A percentile compares a stretch with the other conserved stretches of the same genome.
Evolutionary conservation across 208 protist species (phyloP).

Genomic region (Leishmania arabica): DNA sequence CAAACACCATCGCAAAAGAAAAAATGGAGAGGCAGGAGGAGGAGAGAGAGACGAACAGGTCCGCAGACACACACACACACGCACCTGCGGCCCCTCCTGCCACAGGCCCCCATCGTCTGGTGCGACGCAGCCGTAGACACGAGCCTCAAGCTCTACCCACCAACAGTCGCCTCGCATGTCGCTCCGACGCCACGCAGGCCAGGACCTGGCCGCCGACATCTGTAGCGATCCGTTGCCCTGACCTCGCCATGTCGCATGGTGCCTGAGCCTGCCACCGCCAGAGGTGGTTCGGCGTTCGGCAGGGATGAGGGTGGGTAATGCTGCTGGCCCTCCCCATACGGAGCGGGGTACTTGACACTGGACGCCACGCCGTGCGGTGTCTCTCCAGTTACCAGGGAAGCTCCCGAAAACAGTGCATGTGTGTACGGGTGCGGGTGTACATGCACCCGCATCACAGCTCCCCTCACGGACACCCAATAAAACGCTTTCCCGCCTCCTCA

Average conservation of each 20-base stretch:
- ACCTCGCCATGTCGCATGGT: background rate
- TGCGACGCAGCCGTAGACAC: too few species aligned
- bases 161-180: background rate
- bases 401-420: background rate
- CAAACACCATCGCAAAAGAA: background rate
- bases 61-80: too few species aligned
- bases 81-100: too few species aligned
- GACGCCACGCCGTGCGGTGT: too few species aligned
- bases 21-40: background rate
- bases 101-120: too few species aligned
- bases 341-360: background rate
- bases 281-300: background rate
- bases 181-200: too few species aligned
- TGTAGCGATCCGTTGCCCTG: background rate
- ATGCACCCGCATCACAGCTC: accelerated
- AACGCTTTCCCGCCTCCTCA: too few species aligned
- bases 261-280: background rate
- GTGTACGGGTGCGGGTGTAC: too few species aligned
- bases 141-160: too few species aligned
- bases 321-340: background rate
- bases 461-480: too few species aligned
- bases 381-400: background rate
- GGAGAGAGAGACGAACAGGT: background rate
- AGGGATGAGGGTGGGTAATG: background rate
- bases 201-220: background rate